These are phyloP conservation scores for Carex scoparia DNA, from an alignment of 176 grass and related monocot species.

Conservation along the genomic window DNA sequence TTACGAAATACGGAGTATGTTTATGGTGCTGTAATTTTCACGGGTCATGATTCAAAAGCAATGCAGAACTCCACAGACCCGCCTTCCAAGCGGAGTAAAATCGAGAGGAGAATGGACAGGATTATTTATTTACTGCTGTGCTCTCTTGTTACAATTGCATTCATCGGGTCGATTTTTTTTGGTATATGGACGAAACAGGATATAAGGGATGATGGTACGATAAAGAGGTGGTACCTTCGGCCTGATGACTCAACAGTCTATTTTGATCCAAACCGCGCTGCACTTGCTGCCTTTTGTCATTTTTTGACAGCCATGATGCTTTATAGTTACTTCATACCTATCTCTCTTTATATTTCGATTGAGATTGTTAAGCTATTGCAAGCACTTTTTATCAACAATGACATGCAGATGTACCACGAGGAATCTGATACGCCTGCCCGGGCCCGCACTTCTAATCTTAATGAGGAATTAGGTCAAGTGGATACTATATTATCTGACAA, in stretches of 20 bases:
- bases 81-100: constrained; percentile 94
- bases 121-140: constrained; percentile 84
- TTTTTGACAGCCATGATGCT: constrained; percentile 95
- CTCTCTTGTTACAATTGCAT: constrained; percentile 55
- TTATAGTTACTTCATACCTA: constrained; percentile 92
- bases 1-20: constrained; percentile 88
- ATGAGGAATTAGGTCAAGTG: constrained; percentile 96
- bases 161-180: constrained; percentile 82
- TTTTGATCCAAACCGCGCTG: constrained; percentile 58
- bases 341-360: constrained; percentile 96
- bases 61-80: constrained; percentile 95
- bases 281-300: constrained; percentile 73
- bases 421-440: constrained; percentile 84
- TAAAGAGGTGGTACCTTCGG: constrained; percentile 84
- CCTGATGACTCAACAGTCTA: constrained; percentile 56
- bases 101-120: constrained; percentile 85
- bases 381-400: constrained; percentile 83
- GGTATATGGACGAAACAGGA: constrained; percentile 81
- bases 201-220: constrained; percentile 40
- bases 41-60: constrained; percentile 90
- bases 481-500: constrained; percentile 97
- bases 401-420: constrained; percentile 92
- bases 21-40: constrained; percentile 91
- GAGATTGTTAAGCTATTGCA: constrained; percentile 99
- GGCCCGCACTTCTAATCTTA: constrained; percentile 91